These are phyloP conservation scores for Lablab purpureus DNA, from an alignment of 306 rosid species.

Conservation along the genomic window DNA sequence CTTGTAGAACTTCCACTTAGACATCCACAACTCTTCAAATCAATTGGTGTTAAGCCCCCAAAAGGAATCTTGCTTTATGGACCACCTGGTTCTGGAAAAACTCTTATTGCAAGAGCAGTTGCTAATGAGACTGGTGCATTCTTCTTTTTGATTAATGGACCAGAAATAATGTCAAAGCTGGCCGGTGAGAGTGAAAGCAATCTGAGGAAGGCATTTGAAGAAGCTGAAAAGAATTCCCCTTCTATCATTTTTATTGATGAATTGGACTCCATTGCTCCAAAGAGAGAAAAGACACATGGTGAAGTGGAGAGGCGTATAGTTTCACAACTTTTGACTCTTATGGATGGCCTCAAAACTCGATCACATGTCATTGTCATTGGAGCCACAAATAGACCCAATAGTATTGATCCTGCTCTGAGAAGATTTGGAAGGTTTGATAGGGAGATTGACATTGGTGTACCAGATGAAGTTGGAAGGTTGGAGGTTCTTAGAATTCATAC, in stretches of 20 bases:
- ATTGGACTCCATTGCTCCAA: slow-evolving; percentile 76
- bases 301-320: slow-evolving; percentile 80
- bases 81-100: slow-evolving; percentile 81
- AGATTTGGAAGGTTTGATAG: slow-evolving; percentile 78
- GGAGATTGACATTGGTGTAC: slow-evolving; percentile 78
- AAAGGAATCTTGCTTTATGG: slow-evolving; percentile 80
- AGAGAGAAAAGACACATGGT: slow-evolving; percentile 78
- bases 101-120: slow-evolving; percentile 72
- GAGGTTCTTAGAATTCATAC: slow-evolving; percentile 76
- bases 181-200: slow-evolving; percentile 84
- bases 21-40: slow-evolving; percentile 76
- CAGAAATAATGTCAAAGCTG: slow-evolving; percentile 78
- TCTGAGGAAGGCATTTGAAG: slow-evolving; percentile 77
- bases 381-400: slow-evolving; percentile 76
- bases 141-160: slow-evolving; percentile 74
- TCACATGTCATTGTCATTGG: slow-evolving; percentile 71
- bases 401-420: slow-evolving; percentile 72
- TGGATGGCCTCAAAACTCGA: slow-evolving; percentile 78
- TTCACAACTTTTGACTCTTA: slow-evolving; percentile 75
- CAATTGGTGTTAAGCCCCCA: slow-evolving; percentile 80
- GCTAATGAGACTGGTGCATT: slow-evolving; percentile 85
- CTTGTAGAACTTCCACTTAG: slow-evolving; percentile 78
- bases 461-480: slow-evolving; percentile 76
- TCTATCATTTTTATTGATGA: slow-evolving; percentile 76
- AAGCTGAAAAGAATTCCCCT: slow-evolving; percentile 82